Conservation (phyloP, 768 basidiomycete genomes). For the Hemileccinum impolitum region DNA sequence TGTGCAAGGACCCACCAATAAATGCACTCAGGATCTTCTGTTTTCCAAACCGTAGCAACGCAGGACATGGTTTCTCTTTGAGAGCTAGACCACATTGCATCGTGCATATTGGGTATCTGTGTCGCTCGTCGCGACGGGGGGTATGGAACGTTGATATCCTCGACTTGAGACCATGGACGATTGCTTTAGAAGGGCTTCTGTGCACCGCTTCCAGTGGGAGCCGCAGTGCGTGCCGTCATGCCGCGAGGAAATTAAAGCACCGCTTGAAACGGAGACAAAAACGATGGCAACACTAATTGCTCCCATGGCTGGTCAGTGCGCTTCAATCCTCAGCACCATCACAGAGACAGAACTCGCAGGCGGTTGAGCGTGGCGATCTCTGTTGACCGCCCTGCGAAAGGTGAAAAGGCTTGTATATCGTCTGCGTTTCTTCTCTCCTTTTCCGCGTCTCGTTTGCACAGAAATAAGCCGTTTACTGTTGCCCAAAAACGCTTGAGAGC, state of each 20-base stretch:
- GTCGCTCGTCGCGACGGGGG: constrained; percentile 2
- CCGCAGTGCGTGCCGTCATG: constrained; percentile 23
- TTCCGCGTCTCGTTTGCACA: constrained; percentile 38
- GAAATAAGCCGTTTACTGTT: constrained; percentile 46
- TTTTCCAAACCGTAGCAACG: not conserved
- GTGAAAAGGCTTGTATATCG: constrained; percentile 39
- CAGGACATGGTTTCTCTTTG: not conserved
- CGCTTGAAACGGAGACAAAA: constrained; percentile 30
- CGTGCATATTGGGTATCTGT: not conserved
- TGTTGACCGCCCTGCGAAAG: constrained; percentile 35
- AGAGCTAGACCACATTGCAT: not conserved
- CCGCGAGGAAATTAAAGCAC: constrained; percentile 19
- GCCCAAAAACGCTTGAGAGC: constrained; percentile 43
- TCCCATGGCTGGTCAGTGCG: constrained; percentile 31
- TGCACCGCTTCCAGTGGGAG: constrained; percentile 20
- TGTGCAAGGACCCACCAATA: not conserved
- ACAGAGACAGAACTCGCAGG: constrained; percentile 39
- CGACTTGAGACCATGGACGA: constrained; percentile 20
- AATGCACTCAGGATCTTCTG: constrained; percentile 2
- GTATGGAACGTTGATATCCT: not conserved
- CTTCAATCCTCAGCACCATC: constrained; percentile 37
- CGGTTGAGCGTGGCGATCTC: constrained; percentile 35
- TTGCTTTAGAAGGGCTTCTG: constrained; percentile 17
- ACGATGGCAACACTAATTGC: constrained; percentile 22
- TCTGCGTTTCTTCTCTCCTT: constrained; percentile 35